Evolutionary conservation across 2,329 filamentous ascomycete species (phyloP).

Genomic region (Sarocladium oryzae): DNA sequence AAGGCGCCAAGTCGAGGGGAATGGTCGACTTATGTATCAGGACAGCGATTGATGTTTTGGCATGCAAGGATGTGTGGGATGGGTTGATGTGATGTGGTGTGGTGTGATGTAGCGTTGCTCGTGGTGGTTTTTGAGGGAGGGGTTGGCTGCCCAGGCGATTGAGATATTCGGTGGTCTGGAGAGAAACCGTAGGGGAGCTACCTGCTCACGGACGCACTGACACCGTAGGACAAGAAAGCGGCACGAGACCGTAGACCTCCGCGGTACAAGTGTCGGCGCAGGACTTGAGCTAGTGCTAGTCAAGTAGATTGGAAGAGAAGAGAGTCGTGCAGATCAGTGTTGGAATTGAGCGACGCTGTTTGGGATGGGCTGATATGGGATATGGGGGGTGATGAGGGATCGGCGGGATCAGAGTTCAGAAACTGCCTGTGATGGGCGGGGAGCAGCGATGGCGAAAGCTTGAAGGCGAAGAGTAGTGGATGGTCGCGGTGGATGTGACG

Average conservation of each 20-base stretch:
- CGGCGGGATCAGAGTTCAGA: slow-evolving; percentile 8
- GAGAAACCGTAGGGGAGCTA: slow-evolving; percentile 3
- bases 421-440: slow-evolving; percentile 2
- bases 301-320: background rate
- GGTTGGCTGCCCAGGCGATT: background rate
- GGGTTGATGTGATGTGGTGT: background rate
- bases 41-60: background rate
- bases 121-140: background rate
- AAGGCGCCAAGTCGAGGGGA: background rate
- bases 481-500: slow-evolving; percentile 3
- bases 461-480: background rate
- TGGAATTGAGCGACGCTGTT: background rate
- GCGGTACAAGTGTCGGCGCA: slow-evolving; percentile 1
- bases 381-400: slow-evolving; percentile 8
- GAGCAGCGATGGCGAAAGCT: slow-evolving; percentile 5
- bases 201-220: background rate
- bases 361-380: slow-evolving; percentile 3
- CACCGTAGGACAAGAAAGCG: slow-evolving; percentile 1
- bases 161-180: background rate
- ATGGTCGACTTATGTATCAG: background rate
- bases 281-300: background rate
- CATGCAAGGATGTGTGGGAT: slow-evolving; percentile 3
- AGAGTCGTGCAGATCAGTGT: slow-evolving; percentile 1
- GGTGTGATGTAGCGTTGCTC: slow-evolving; percentile 4
- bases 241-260: background rate